Conservation (phyloP, 1,284 basidiomycete genomes). For the Trichosporon ovoides region DNA sequence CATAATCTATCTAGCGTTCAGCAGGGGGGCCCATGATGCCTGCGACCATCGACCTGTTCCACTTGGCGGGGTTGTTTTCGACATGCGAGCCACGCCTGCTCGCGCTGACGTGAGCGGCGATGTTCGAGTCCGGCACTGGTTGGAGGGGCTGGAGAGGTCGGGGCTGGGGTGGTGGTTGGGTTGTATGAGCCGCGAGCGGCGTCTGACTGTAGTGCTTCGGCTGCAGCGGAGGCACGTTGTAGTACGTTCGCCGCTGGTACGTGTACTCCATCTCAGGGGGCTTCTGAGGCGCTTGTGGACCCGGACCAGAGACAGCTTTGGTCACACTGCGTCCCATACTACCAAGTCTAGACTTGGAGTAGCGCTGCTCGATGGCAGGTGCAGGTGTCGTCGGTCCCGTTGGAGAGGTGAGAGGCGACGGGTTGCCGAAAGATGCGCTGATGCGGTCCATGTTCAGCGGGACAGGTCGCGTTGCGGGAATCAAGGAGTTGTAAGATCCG, state of each 20-base stretch:
- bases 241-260: conserved; percentile 9
- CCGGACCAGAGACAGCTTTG: conserved; percentile 8
- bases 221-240: background rate
- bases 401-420: background rate
- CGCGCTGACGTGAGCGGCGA: background rate
- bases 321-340: conserved; percentile 29
- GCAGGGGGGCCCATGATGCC: conserved; percentile 44
- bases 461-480: background rate
- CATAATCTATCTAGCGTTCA: conserved; percentile 16
- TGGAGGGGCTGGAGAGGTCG: background rate
- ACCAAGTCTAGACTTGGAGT: conserved; percentile 24
- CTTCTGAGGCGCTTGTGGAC: conserved; percentile 23
- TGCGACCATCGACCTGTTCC: conserved; percentile 43
- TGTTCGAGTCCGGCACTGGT: background rate
- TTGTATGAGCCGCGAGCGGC: background rate
- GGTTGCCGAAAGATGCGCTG: background rate
- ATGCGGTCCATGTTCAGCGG: conserved; percentile 3
- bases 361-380: background rate
- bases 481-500: conserved; percentile 1
- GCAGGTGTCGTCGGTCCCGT: background rate
- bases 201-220: background rate
- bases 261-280: conserved; percentile 11
- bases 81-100: background rate
- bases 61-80: conserved; percentile 36
- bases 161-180: background rate